Evolutionary conservation across 768 basidiomycete genomes (phyloP).

Genomic region (Leccinum subgranulosum): DNA sequence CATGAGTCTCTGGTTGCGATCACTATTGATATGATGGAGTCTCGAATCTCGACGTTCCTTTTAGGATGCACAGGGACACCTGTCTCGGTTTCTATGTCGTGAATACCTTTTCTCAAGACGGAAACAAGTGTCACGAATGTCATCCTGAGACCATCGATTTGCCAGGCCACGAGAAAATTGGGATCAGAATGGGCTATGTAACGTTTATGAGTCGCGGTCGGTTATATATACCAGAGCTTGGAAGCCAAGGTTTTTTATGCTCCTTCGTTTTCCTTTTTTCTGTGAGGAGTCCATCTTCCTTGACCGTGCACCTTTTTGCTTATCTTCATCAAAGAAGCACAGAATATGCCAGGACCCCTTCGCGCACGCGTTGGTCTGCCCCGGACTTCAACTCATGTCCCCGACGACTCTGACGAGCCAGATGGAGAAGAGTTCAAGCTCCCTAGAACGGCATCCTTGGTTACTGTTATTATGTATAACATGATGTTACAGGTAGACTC

Average conservation of each 20-base stretch:
- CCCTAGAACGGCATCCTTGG: conserved; percentile 45
- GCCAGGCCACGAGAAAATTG: not conserved
- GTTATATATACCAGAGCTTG: not conserved
- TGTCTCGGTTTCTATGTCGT: not conserved
- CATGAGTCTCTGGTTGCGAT: not conserved
- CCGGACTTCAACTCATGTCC: not conserved
- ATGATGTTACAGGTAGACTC: conserved; percentile 25
- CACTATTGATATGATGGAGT: not conserved
- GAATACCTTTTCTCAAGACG: not conserved
- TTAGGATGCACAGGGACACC: not conserved
- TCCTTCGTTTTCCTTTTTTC: not conserved
- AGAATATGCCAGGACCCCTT: not conserved
- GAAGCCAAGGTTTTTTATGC: not conserved
- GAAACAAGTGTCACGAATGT: not conserved
- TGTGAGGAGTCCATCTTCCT: not conserved
- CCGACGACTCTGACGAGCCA: not conserved
- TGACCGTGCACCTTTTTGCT: not conserved
- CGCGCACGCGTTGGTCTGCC: not conserved
- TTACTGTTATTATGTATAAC: conserved; percentile 44
- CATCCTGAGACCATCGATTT: not conserved
- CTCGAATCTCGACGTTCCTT: too few species aligned
- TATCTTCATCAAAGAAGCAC: not conserved
- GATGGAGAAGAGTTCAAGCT: conserved; percentile 42
- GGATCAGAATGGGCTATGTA: not conserved
- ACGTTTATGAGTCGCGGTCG: not conserved